Base-by-base conservation (phyloP, 2,329 filamentous ascomycete species). In the Ceratocystis variospora region DNA sequence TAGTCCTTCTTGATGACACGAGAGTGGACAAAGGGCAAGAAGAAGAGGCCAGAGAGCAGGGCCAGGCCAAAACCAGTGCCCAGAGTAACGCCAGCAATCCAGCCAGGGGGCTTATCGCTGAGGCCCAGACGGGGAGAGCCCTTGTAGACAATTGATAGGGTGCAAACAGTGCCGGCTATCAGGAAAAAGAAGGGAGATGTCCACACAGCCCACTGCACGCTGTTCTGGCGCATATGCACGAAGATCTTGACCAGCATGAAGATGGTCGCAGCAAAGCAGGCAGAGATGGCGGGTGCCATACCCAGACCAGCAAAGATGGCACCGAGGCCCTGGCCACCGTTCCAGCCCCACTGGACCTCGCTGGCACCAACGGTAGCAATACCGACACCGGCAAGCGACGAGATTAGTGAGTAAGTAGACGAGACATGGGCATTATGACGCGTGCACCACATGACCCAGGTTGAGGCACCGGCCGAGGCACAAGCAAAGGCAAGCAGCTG, bases 361-460 rank as follows among this genome's bases (percentile, higher is more conserved):
- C 73, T 73, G 31, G 83, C 84, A 46, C 85, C 86, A 65, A 82
- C 84, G 2, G 83, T 83, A 0, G 86, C 86, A 69, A 88, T 82
- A 75, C 85, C 86, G 50, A 88, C 86, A 75, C 86, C 85, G 67
- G 84, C 85, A 48, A 89, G 80, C 67, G 85, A 81, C 0, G 85
- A 87, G 72, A 88, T 82, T 65, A 89, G 81, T 0, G 86, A 87
- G 79, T 88, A 87, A 31, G 86, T 88, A 0, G 86, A 87, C 0
- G 86, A 88, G 70, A 88, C 86, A 76, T 88, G 87, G 68, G 86
- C 85, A 3, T 85, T 87, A 79, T 90, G 80, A 61, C 80, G 79
- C 1, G 87, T 90, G 75, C 87, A 90, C 86, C 87, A 90, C 86
- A 89, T 90, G 61, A 90, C 86, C 87, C 87, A 91, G 8, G 80